These are phyloP conservation scores for Penicillium sp. DNA, from an alignment of 2,329 filamentous ascomycete genomes.

Conservation along the genomic window DNA sequence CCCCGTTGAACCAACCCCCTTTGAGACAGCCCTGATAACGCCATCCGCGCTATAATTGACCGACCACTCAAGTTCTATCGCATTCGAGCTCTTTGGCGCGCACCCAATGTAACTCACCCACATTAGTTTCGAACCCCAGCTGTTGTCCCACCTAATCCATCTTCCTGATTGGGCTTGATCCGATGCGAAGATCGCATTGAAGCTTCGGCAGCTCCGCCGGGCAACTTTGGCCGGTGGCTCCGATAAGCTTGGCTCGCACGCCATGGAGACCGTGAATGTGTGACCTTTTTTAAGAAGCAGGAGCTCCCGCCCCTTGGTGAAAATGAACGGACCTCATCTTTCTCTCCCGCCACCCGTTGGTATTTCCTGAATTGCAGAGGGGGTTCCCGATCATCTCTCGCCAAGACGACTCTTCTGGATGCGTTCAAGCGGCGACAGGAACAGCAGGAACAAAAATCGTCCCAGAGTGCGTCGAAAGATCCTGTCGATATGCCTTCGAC, in stretches of 20 bases:
- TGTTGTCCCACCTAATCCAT: neutral
- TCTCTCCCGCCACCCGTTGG: neutral
- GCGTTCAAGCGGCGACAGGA: constrained; percentile 6
- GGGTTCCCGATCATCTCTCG: neutral
- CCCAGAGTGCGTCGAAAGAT: neutral
- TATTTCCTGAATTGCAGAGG: neutral
- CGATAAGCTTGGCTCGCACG: constrained; percentile 7
- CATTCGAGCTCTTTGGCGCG: neutral
- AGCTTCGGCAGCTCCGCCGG: neutral
- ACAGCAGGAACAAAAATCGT: neutral
- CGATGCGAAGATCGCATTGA: neutral
- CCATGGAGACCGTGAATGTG: constrained; percentile 1
- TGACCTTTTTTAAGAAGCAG: neutral
- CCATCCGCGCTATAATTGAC: constrained; percentile 16
- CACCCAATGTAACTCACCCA: constrained; percentile 3
- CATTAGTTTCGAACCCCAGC: neutral
- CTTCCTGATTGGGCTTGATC: constrained; percentile 4
- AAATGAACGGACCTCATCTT: neutral
- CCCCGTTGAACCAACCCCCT: constrained; percentile 2
- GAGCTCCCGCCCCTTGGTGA: neutral
- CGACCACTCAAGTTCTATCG: constrained; percentile 1
- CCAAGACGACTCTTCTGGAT: constrained; percentile 10
- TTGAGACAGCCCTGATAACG: constrained; percentile 14
- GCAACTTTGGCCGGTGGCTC: constrained; percentile 1
- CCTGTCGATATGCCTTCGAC: neutral